Percentiles rank a stretch among this genome's conserved stretches.
phyloP scores from a whole-genome alignment of 192 early-diverging fungal genomes.

The Coemansia sp. region DNA sequence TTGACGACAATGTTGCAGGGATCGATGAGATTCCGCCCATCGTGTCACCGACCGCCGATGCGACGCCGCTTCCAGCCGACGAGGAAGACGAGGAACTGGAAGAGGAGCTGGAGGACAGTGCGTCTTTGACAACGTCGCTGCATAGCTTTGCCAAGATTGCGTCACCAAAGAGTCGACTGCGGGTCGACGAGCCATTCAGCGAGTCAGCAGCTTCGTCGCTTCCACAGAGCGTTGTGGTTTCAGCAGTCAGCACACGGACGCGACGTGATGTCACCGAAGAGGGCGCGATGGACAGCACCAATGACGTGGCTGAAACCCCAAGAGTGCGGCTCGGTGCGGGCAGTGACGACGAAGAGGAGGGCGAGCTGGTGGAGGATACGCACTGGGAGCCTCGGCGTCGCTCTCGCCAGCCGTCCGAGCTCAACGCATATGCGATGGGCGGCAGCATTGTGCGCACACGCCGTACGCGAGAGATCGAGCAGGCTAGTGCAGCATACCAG shows the following conservation, averaged over 20 bases:
- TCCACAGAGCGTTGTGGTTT: constrained; percentile 5
- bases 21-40: constrained; percentile 12
- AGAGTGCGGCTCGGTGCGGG: not conserved
- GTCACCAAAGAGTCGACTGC: constrained; percentile 1
- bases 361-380: constrained; percentile 40
- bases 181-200: not conserved
- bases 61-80: not conserved
- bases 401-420: constrained; percentile 23
- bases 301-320: not conserved
- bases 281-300: not conserved
- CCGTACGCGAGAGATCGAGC: constrained; percentile 20
- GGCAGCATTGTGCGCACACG: constrained; percentile 50
- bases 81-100: constrained; percentile 10
- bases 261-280: constrained; percentile 8
- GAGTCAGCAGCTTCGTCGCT: not conserved
- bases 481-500: constrained; percentile 8
- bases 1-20: constrained; percentile 11
- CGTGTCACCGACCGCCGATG: constrained; percentile 11
- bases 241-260: constrained; percentile 2
- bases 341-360: constrained; percentile 34
- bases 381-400: constrained; percentile 36
- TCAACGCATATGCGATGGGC: constrained; percentile 37
- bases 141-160: not conserved
- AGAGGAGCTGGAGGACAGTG: not conserved
- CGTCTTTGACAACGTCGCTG: constrained; percentile 3